phyloP scores from a whole-genome alignment of 352 stramenopile species.

The Phytophthora pisi region DNA sequence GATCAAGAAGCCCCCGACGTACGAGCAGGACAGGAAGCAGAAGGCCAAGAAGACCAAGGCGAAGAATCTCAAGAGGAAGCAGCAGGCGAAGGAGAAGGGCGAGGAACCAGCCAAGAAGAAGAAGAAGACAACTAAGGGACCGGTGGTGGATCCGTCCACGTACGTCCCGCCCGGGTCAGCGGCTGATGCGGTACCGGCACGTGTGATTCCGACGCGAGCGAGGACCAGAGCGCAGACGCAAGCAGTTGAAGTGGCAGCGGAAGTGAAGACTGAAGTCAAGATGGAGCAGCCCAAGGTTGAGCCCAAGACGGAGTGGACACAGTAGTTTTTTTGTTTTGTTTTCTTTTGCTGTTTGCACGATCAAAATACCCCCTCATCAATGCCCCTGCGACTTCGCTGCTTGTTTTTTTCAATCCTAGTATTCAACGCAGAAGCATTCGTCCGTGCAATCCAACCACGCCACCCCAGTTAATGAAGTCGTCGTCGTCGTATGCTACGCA shows the following conservation, averaged over 20 bases:
- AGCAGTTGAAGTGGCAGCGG: slow-evolving; percentile 8
- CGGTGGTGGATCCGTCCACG: slow-evolving; percentile 19
- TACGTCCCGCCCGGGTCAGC: slow-evolving; percentile 19
- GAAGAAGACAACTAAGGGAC: slow-evolving; percentile 23
- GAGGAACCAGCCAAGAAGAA: slow-evolving; percentile 17
- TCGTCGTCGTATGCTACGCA: background rate
- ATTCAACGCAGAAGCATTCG: too few relatives aligned
- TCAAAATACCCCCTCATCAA: background rate
- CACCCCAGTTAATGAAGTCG: background rate
- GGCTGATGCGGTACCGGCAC: slow-evolving; percentile 4
- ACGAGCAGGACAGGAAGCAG: slow-evolving; percentile 15
- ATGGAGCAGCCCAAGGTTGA: slow-evolving; percentile 12
- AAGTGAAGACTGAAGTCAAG: slow-evolving; percentile 21
- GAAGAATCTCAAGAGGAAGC: slow-evolving; percentile 5
- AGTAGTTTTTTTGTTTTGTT: background rate
- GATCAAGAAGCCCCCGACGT: slow-evolving; percentile 25
- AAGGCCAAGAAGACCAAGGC: slow-evolving; percentile 5
- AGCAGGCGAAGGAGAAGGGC: slow-evolving; percentile 1
- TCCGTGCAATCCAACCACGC: background rate
- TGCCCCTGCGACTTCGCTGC: background rate
- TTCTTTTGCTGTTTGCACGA: background rate
- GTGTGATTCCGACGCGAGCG: slow-evolving; percentile 22
- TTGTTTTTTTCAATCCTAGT: too few relatives aligned
- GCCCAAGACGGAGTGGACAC: slow-evolving; percentile 6
- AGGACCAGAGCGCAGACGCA: slow-evolving; percentile 12